phyloP scores from a whole-genome alignment of 2,329 filamentous ascomycete species.

The Fusarium oligoseptatum region DNA sequence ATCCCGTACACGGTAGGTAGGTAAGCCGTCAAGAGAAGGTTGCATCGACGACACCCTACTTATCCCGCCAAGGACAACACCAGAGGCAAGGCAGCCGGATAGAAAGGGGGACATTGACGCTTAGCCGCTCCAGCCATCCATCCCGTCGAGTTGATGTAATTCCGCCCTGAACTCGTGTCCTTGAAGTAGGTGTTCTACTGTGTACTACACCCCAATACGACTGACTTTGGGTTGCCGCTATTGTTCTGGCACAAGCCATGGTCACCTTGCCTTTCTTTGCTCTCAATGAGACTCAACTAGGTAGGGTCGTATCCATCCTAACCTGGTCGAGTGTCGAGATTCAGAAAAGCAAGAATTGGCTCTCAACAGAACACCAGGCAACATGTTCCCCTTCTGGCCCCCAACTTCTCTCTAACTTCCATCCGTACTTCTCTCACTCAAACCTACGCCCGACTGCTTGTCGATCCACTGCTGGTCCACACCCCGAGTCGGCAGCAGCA shows the following conservation, averaged over 20 bases:
- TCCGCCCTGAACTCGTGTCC: slow-evolving; percentile 13
- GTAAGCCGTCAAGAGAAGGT: slow-evolving; percentile 13
- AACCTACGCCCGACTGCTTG: slow-evolving; percentile 23
- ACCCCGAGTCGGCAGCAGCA: slow-evolving; percentile 29
- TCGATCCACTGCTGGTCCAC: slow-evolving; percentile 41
- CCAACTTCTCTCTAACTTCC: slow-evolving; percentile 18
- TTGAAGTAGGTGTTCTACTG: slow-evolving; percentile 4
- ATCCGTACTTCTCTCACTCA: slow-evolving; percentile 17
- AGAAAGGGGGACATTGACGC: slow-evolving; percentile 13
- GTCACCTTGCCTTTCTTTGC: neutral
- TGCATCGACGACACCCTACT: slow-evolving; percentile 47
- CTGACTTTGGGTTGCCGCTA: slow-evolving; percentile 12
- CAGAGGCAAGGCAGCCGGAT: slow-evolving; percentile 23
- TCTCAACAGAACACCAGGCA: neutral
- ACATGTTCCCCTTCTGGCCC: slow-evolving; percentile 15
- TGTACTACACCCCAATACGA: slow-evolving; percentile 16
- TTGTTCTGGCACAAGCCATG: slow-evolving; percentile 3
- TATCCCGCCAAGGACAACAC: slow-evolving; percentile 23
- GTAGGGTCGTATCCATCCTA: neutral
- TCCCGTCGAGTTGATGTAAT: slow-evolving; percentile 17
- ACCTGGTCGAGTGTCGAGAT: neutral
- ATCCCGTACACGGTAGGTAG: slow-evolving; percentile 5
- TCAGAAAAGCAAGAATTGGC: neutral
- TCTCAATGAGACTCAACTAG: neutral
- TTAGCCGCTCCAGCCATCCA: slow-evolving; percentile 39